Percentiles rank a stretch among this genome's conserved stretches.
phyloP scores from a whole-genome alignment of 2,329 filamentous ascomycete genomes.

The Botrytis hyacinthi region DNA sequence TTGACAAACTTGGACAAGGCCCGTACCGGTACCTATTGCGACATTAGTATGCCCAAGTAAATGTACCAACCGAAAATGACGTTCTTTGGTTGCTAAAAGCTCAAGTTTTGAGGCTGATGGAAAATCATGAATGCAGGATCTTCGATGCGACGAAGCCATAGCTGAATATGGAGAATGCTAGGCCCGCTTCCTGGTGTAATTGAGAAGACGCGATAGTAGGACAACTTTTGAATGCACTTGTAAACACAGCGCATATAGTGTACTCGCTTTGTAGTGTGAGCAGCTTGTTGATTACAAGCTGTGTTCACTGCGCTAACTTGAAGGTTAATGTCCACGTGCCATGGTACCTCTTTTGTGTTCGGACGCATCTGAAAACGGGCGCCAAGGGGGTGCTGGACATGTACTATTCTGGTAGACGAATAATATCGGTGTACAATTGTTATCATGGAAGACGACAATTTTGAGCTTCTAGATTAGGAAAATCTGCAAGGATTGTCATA shows the following conservation, averaged over 20 bases:
- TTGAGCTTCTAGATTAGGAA: not conserved
- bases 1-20: conserved; percentile 1
- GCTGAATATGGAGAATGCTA: not conserved
- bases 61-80: not conserved
- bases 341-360: conserved; percentile 12
- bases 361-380: not conserved
- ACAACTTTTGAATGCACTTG: not conserved
- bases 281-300: not conserved
- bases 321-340: conserved; percentile 8
- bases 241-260: not conserved
- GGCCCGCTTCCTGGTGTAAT: conserved; percentile 4
- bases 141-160: not conserved
- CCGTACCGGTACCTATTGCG: not conserved
- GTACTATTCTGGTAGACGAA: not conserved
- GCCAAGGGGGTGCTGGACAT: not conserved
- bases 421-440: not conserved
- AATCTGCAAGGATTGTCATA: not conserved
- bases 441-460: not conserved
- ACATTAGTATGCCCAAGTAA: not conserved
- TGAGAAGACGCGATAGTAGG: not conserved
- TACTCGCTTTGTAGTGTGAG: not conserved
- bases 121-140: not conserved
- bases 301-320: not conserved
- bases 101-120: not conserved
- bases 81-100: not conserved